phyloP scores from a whole-genome alignment of 805 yeast species.

The Myxozyma neglecta region DNA sequence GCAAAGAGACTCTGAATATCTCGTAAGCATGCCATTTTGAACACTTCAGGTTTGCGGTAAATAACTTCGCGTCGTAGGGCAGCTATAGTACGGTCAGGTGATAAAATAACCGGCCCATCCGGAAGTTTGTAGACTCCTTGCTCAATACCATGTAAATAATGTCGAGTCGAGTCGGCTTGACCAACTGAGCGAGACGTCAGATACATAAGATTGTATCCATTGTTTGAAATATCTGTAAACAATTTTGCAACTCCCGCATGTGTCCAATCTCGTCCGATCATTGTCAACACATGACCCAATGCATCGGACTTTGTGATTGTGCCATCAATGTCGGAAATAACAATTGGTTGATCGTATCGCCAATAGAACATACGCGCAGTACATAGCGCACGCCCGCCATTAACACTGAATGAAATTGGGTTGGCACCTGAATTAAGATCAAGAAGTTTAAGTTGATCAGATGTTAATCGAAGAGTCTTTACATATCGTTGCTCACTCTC shows the following conservation, averaged over 20 bases:
- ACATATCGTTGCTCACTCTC: conserved; percentile 50
- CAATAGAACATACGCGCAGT: conserved; percentile 75
- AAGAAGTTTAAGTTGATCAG: conserved; percentile 78
- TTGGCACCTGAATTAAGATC: conserved; percentile 78
- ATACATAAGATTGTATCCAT: conserved; percentile 92
- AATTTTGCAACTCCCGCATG: conserved; percentile 92
- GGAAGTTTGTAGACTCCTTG: conserved; percentile 75
- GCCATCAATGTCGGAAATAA: conserved; percentile 96
- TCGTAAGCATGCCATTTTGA: conserved; percentile 92
- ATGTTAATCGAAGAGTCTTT: conserved; percentile 84
- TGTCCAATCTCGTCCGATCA: conserved; percentile 97
- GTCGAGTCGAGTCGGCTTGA: conserved; percentile 87
- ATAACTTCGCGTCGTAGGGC: conserved; percentile 91
- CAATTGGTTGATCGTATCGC: conserved; percentile 83
- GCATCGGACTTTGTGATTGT: conserved; percentile 98
- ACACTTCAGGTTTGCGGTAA: conserved; percentile 93
- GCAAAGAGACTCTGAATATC: conserved; percentile 77
- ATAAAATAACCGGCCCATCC: conserved; percentile 85
- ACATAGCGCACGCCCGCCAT: conserved; percentile 77
- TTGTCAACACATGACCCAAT: conserved; percentile 88
- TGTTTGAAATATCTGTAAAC: conserved; percentile 78
- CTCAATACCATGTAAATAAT: conserved; percentile 71
- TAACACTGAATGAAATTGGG: conserved; percentile 73
- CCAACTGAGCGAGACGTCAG: conserved; percentile 95
- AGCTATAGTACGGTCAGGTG: conserved; percentile 96